These are phyloP conservation scores for Penstemon barbatus DNA, from an alignment of 257 asterid species.

Conservation along the genomic window DNA sequence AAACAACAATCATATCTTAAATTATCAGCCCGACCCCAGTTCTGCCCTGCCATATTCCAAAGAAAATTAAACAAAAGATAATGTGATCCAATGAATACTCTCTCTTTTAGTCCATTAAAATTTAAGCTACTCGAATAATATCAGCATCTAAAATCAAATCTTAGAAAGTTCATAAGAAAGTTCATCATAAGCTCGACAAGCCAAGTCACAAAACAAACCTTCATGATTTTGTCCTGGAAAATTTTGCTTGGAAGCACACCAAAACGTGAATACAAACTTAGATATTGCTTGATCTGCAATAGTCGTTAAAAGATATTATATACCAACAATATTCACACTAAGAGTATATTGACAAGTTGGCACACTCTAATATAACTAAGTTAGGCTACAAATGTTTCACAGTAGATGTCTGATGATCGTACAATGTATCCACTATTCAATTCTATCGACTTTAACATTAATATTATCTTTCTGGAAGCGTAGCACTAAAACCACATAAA, in stretches of 20 bases:
- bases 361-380: background rate
- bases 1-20: constrained; percentile 75
- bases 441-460: background rate
- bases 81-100: constrained; percentile 1
- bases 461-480: background rate
- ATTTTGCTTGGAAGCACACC: constrained; percentile 88
- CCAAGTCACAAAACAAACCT: constrained; percentile 48
- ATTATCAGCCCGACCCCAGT: constrained; percentile 85
- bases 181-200: constrained; percentile 16
- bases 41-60: constrained; percentile 86
- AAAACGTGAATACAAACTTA: constrained; percentile 52
- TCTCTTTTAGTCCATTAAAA: background rate
- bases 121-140: background rate
- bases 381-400: background rate
- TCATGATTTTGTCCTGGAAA: constrained; percentile 65
- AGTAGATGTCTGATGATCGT: background rate
- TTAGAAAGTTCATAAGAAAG: background rate
- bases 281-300: constrained; percentile 76
- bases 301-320: constrained; percentile 17
- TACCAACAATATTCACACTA: constrained; percentile 7
- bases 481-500: background rate
- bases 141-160: no score
- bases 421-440: background rate
- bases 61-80: constrained; percentile 27
- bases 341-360: background rate